Evolutionary conservation across 768 basidiomycete genomes (phyloP), one percentile per base, ranked within the genome.

Genomic region (Pholiota molesta): DNA sequence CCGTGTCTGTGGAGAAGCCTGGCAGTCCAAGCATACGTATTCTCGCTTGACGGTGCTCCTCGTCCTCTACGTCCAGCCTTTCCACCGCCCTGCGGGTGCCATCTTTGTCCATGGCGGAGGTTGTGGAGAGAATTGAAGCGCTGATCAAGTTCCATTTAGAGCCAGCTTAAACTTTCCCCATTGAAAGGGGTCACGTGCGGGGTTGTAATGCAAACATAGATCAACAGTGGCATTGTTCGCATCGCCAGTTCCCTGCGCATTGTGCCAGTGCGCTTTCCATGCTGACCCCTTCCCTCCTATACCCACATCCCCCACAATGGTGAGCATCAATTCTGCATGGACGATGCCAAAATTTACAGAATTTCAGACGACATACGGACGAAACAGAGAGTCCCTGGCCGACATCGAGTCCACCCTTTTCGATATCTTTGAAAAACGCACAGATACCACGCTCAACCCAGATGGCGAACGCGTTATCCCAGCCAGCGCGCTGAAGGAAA

Each of bases 331-430:
- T 9, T 2, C 8, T 3, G 9, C 52, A 17, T 40, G 40, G 23
- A 8, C 17, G 28, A 42, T 29, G 6, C 17, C 3, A n/a, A 33
- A 35, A 42, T 45, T 19, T 59, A 59, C 55, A 64, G 40, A 63
- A 13, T 17, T 49, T 51, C 42, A 72, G 68, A 62, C 70, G 26
- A 68, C 68, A 54, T 78, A 80, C 65, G 89, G 88, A 59, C 81
- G 91, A 62, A 85, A 83, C 75, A 82, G 89, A 71, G 85, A 91
- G 71, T 91, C 89, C 44, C 80, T 91, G 49, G 81, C 79, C 57
- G 86, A 88, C 75, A 87, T 93, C 61, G 86, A 92, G 71, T 80
- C 83, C 65, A 83, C 88, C 69, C 84, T 93, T 33, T 73, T 86
- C 71, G 79, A 81, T 58, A 84, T 94, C 63, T 92, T 94, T 71